phyloP scores from a whole-genome alignment of 1,284 basidiomycete genomes.

The Rhodotorula sp. region DNA sequence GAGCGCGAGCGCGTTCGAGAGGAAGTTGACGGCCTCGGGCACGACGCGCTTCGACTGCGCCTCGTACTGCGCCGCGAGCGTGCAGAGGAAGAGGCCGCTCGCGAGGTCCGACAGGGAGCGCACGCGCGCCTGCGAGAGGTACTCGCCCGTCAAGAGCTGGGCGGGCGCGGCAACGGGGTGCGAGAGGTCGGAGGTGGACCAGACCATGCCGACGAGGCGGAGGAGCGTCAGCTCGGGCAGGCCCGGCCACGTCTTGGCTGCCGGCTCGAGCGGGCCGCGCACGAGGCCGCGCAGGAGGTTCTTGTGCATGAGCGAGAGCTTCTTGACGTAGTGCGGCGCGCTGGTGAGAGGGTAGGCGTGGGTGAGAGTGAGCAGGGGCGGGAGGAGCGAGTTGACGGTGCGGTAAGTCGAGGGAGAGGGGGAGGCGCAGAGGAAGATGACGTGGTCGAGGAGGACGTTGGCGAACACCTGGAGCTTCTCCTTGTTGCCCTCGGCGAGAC shows the following conservation, averaged over 20 bases:
- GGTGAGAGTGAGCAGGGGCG: conserved; percentile 77
- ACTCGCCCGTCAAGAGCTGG: conserved; percentile 84
- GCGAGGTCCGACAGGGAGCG: conserved; percentile 73
- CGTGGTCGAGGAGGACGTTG: conserved; percentile 86
- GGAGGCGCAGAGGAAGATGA: conserved; percentile 72
- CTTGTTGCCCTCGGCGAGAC: conserved; percentile 87
- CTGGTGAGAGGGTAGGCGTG: conserved; percentile 77
- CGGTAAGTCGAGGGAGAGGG: conserved; percentile 61
- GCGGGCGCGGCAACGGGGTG: conserved; percentile 87
- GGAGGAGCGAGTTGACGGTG: conserved; percentile 69
- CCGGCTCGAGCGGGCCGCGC: conserved; percentile 64
- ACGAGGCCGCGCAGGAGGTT: conserved; percentile 84
- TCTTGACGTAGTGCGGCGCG: conserved; percentile 76
- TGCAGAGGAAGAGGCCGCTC: conserved; percentile 85
- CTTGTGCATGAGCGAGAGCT: conserved; percentile 89
- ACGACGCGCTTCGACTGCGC: conserved; percentile 78
- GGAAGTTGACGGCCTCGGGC: conserved; percentile 86
- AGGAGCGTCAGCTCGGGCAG: conserved; percentile 79
- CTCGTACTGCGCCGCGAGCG: conserved; percentile 79
- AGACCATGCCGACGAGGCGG: conserved; percentile 74
- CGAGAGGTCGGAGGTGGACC: conserved; percentile 93
- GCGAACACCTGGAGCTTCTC: conserved; percentile 79
- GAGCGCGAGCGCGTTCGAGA: conserved; percentile 69
- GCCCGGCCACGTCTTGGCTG: conserved; percentile 84
- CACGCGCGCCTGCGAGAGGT: conserved; percentile 80